A percentile compares a stretch with the other conserved stretches of the same genome.
These are phyloP conservation scores for Leishmania tropica DNA, from an alignment of 208 protist genomes.

Conservation along the genomic window DNA sequence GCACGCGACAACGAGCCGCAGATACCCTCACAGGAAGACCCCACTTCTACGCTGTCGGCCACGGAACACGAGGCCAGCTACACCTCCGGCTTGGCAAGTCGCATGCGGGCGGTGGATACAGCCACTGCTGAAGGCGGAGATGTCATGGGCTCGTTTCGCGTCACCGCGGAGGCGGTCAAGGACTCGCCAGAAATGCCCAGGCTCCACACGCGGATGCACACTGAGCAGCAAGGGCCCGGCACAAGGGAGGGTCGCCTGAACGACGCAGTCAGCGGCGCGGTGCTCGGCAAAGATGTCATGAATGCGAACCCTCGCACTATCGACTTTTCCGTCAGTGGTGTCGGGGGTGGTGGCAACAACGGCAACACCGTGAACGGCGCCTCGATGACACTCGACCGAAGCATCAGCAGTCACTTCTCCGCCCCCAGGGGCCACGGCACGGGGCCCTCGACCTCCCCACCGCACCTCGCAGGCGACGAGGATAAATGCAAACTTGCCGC, in stretches of 20 bases:
- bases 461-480: constrained; percentile 20
- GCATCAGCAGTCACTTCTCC: constrained; percentile 22
- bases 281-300: background rate
- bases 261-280: background rate
- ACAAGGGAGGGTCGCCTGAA: background rate
- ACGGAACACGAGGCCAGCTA: background rate
- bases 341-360: background rate
- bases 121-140: background rate
- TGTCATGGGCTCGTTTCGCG: background rate
- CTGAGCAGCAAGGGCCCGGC: background rate
- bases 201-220: background rate
- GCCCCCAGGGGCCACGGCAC: constrained; percentile 1
- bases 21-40: background rate
- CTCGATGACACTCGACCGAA: constrained; percentile 7
- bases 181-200: background rate
- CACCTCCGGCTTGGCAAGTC: background rate
- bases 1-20: background rate
- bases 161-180: background rate
- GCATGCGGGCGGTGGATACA: background rate
- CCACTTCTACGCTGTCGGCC: background rate
- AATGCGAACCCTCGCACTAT: background rate
- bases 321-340: background rate
- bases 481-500: constrained; percentile 18
- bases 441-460: background rate
- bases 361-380: constrained; percentile 12